A percentile compares a stretch with the other conserved stretches of the same genome.
These are phyloP conservation scores for Trichoderma aggressivum DNA, from an alignment of 2,329 filamentous ascomycete species.

Conservation along the genomic window DNA sequence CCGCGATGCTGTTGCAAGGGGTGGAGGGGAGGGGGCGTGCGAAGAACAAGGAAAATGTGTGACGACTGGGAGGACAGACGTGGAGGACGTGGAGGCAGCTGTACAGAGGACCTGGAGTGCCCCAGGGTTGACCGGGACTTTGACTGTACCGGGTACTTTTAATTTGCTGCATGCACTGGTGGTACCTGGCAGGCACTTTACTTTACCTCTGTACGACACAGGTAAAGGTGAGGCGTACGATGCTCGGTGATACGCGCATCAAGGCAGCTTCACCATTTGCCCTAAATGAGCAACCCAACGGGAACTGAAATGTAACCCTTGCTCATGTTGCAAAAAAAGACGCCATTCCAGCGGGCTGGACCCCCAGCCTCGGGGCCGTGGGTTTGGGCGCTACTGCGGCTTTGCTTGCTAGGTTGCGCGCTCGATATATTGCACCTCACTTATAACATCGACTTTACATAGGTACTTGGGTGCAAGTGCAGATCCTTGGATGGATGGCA, in stretches of 20 bases:
- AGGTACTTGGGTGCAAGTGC: not conserved
- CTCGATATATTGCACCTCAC: not conserved
- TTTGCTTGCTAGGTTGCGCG: not conserved
- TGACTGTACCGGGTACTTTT: not conserved
- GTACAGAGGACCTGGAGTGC: not conserved
- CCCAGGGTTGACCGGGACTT: not conserved
- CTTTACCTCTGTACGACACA: not conserved
- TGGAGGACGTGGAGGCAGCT: not conserved
- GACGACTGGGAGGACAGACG: not conserved
- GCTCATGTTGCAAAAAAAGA: not conserved
- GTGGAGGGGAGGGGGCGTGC: slow-evolving; percentile 2
- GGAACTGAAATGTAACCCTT: not conserved
- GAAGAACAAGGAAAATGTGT: not conserved
- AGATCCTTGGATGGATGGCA: not conserved
- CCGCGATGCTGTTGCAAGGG: slow-evolving; percentile 15
- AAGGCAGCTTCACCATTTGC: not conserved
- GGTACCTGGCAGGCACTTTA: not conserved
- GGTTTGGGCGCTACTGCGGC: not conserved
- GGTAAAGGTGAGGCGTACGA: not conserved
- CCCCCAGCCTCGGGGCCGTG: not conserved
- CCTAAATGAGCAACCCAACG: not conserved
- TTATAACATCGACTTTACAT: not conserved
- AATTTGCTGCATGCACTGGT: not conserved
- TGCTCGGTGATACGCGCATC: not conserved
- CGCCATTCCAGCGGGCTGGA: not conserved